Base-by-base conservation (phyloP, 148 eudicot species). In the Dianthus caryophyllus region DNA sequence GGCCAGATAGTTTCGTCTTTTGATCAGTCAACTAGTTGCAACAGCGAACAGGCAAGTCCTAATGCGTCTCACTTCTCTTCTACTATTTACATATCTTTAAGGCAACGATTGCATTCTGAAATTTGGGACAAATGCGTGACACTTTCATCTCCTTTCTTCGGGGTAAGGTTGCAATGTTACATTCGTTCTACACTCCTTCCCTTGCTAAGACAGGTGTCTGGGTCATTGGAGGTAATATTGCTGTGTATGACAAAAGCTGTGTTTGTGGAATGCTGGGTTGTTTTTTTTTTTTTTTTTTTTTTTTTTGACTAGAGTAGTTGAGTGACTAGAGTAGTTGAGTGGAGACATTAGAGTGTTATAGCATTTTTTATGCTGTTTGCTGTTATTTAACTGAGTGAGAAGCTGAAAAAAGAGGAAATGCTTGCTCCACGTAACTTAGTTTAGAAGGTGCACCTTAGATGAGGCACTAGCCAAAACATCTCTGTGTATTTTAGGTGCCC, bases 31-130 rank as follows among this genome's bases (percentile, higher is more conserved):
- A 38, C 75, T 76, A 75, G 55, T 49, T 61, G 75, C 64, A 54
- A 62, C 31, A 79, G 70, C 48, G 60, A 80, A 69, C 98, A 94
- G 96, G 97, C 85, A 71, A 33, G 58, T 22, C 17, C 24, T 24
- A 36, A 60, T 30, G 6, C 6, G 53, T 18, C 17, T 43, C 26
- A 57, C 50, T 12, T 14, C 31, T 44, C 3, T 36, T 47, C 21
- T 9, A 9, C 26, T 38, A 21, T 49, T 48, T 48, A 3, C 49
- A 3, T 65, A 33, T 48, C 20, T 26, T 20, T 9, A 2, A 25
- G 57, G 9, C 48, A 30, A 21, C 2, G 6, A 55, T 27, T 1
- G 9, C n/a, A 50, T 9, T 41, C 44, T 33, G n/a, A 47, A 48
- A 17, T 48, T 48, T n/a, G 6, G n/a, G 8, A 50, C 54, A 50